Evolutionary conservation across 805 yeast genomes (phyloP), one percentile per base, ranked within the genome.

Genomic region (Schwanniomyces occidentalis): DNA sequence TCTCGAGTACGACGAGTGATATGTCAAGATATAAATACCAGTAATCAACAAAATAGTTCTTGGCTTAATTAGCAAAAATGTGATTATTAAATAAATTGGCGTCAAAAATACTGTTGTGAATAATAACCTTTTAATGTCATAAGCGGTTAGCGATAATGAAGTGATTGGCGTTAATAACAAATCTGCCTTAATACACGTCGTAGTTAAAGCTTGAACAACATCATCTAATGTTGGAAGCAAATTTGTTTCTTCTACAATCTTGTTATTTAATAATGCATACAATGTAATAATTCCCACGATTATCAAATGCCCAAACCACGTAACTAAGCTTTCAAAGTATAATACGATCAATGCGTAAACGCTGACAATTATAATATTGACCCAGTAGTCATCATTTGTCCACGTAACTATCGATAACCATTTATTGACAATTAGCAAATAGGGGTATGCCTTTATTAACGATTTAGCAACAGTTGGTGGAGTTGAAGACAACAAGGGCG

Each of bases 401-500:
- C 99, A 91, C 0, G 98, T 90, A 23, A 86, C 58, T 24, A 89
- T 70, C 27, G 86, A 80, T 36, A 89, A 67, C 2, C 76, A 43
- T 45, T 80, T 78, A 56, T 90, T 88, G 7, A 81, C 77, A 1
- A 85, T 75, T 24, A 85, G 71, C 27, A 91, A 67, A 54, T 87
- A 87, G 2, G 98, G 98, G 56, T 91, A 90, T 7, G 95, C 78
- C 41, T 79, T 73, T 24, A 89, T 77, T 33, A 91, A 70, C 3
- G 93, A 86, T 48, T 86, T 85, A 19, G 95, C 82, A 9, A 91
- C 87, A 1, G 89, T 78, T 2, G 96, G 93, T 2, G 98, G 98
- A 0, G 99, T 93, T 1, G 88, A 79, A 2, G 88, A 78, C 24
- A 88, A 72, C 45, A 93, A 71, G 1, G 97, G 96, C 3, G 96